Evolutionary conservation across 1,139 yeast genomes (phyloP).

Genomic region (Candida sp.): DNA sequence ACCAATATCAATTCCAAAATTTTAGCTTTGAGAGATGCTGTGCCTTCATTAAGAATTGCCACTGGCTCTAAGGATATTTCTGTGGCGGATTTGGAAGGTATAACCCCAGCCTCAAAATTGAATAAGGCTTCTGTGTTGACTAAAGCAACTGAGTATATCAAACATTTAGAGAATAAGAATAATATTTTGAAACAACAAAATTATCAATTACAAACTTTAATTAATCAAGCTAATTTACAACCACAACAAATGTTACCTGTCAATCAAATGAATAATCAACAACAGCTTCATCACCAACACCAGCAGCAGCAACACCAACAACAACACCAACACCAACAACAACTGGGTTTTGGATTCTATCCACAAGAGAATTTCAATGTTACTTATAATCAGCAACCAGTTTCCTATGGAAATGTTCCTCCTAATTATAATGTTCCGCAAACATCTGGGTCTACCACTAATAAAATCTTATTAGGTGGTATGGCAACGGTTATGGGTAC

Average conservation of each 20-base stretch:
- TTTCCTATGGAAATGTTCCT: constrained; percentile 6
- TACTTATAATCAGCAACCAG: constrained; percentile 18
- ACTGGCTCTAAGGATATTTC: constrained; percentile 38
- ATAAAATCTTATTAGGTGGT: constrained; percentile 49
- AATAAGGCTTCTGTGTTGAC: constrained; percentile 87
- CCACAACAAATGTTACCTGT: constrained; percentile 9
- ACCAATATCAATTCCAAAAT: constrained; percentile 76
- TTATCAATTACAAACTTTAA: constrained; percentile 40
- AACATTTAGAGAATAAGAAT: constrained; percentile 75
- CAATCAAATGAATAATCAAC: constrained; percentile 3
- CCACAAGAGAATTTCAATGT: constrained; percentile 17
- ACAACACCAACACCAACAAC: too few species aligned
- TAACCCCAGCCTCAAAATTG: constrained; percentile 81
- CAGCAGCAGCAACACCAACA: constrained; percentile 4
- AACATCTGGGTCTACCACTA: constrained; percentile 11
- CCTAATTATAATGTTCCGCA: not conserved
- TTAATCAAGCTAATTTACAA: constrained; percentile 24
- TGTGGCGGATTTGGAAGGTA: constrained; percentile 67
- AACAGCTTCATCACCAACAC: constrained; percentile 6
- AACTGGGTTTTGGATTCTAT: constrained; percentile 20
- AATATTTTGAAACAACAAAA: constrained; percentile 54
- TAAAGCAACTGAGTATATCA: constrained; percentile 88
- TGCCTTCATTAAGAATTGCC: constrained; percentile 58
- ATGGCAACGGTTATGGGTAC: constrained; percentile 54
- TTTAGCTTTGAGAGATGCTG: constrained; percentile 68